Evolutionary conservation across 257 asterid species (phyloP), one percentile per base, ranked within the genome.

Genomic region (Gentiana straminea): DNA sequence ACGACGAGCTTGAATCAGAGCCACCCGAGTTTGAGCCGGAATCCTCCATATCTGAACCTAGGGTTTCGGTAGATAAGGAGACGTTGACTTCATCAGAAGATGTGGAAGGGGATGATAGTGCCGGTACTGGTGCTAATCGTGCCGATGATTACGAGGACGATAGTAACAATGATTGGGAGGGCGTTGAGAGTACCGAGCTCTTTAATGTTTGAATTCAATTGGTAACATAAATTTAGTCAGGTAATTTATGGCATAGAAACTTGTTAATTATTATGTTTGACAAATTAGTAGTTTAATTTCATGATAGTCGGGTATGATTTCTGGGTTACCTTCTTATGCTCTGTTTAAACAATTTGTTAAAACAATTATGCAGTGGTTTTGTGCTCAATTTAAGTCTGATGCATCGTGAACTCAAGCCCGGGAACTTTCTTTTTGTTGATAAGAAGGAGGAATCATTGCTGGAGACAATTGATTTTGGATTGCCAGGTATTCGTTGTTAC

Each of bases 401-500:
- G 97, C 97, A 89, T 74, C 91, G 97, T 15, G 97, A 89, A 41
- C 86, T 89, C 63, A 89, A 89, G 76, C 97, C 97, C 0, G 97
- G 86, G 81, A 89, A 89, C 77, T 89, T 89, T 68, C 95, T 65
- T 55, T 80, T 89, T 52, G 84, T 86, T 35, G 83, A 86, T 72
- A 79, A 86, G 60, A 79, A 80, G 77, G 97, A 89, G 75, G 97
- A 89, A 24, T 86, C 97, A 0, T 86, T 86, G 68, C 90, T 89
- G 49, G 86, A 89, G 70, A 89, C 95, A 12, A 89, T 89, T 44
- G 97, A 89, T 67, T 89, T 89, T 67, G 97, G 97, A 51, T 74
- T 89, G 70, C 97, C 97, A 70, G 97, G 97, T 88, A 67, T 55
- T 4, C 2, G 38, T 38, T 9, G 13, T 24, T 24, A 24, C 24